phyloP scores from a whole-genome alignment of 495 filamentous ascomycete species.

The Penicillium manginii region DNA sequence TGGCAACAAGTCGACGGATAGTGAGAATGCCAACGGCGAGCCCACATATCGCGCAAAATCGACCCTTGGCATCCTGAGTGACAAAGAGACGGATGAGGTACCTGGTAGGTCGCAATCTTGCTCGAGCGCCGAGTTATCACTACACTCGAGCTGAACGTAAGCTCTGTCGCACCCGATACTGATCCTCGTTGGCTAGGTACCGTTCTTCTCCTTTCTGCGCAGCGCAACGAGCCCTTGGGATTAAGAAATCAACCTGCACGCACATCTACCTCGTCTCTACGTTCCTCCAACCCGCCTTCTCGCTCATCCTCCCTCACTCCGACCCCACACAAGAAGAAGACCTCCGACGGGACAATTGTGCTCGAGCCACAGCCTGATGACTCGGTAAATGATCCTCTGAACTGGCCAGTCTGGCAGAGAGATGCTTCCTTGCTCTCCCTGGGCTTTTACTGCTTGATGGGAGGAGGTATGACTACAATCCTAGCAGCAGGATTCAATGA shows the following conservation, averaged over 20 bases:
- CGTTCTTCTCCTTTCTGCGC: slow-evolving; percentile 72
- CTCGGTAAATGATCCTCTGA: slow-evolving; percentile 86
- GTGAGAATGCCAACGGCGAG: slow-evolving; percentile 6
- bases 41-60: slow-evolving; percentile 56
- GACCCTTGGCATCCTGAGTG: slow-evolving; percentile 84
- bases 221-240: slow-evolving; percentile 82
- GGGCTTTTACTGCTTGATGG: slow-evolving; percentile 89
- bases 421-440: slow-evolving; percentile 82
- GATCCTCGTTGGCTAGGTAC: slow-evolving; percentile 59
- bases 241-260: slow-evolving; percentile 73
- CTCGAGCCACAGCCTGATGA: slow-evolving; percentile 93
- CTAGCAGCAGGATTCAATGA: slow-evolving; percentile 89
- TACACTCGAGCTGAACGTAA: not conserved
- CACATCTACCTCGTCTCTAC: slow-evolving; percentile 77
- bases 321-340: slow-evolving; percentile 68
- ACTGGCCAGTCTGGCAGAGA: slow-evolving; percentile 85
- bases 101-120: slow-evolving; percentile 65
- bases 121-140: not conserved
- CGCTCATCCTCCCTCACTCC: slow-evolving; percentile 38
- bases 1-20: slow-evolving; percentile 10
- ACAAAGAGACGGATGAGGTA: slow-evolving; percentile 83
- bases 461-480: slow-evolving; percentile 90
- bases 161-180: slow-evolving; percentile 4
- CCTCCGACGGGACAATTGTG: slow-evolving; percentile 81
- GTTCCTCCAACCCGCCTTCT: slow-evolving; percentile 55